phyloP scores from a whole-genome alignment of 768 basidiomycete genomes.

The Termitomyces sp. region DNA sequence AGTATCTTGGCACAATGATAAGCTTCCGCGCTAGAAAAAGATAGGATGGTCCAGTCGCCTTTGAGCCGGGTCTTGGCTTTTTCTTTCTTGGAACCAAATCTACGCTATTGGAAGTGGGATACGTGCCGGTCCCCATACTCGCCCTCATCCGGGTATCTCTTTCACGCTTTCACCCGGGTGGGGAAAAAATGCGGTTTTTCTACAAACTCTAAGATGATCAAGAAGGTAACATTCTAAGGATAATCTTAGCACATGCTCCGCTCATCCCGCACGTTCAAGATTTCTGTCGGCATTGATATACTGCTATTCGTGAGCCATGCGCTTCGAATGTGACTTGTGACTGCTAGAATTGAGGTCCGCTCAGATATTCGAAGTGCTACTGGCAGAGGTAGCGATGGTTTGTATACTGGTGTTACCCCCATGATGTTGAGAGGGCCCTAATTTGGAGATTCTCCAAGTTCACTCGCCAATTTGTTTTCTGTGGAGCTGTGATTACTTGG shows the following conservation, averaged over 20 bases:
- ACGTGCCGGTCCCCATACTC: constrained; percentile 1
- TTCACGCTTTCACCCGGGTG: not conserved
- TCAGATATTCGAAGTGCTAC: not conserved
- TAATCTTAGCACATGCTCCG: constrained; percentile 3
- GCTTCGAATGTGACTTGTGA: not conserved
- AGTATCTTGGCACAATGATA: constrained; percentile 11
- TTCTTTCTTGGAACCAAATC: constrained; percentile 5
- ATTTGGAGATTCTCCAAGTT: not conserved
- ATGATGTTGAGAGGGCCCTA: not conserved
- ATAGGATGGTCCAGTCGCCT: constrained; percentile 10
- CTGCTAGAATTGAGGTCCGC: not conserved
- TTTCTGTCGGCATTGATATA: not conserved
- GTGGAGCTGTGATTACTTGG: not conserved
- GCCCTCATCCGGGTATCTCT: not conserved
- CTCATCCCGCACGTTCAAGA: not conserved
- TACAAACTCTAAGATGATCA: not conserved
- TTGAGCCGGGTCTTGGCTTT: constrained; percentile 8
- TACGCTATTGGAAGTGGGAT: constrained; percentile 7
- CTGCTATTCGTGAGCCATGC: not conserved
- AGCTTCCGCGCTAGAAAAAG: constrained; percentile 1
- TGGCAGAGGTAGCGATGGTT: not conserved
- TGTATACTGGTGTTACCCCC: not conserved
- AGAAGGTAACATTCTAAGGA: not conserved
- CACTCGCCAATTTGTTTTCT: not conserved
- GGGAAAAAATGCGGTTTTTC: not conserved